Base-by-base conservation (phyloP, 257 asterid species). In the Cruciata laevipes region DNA sequence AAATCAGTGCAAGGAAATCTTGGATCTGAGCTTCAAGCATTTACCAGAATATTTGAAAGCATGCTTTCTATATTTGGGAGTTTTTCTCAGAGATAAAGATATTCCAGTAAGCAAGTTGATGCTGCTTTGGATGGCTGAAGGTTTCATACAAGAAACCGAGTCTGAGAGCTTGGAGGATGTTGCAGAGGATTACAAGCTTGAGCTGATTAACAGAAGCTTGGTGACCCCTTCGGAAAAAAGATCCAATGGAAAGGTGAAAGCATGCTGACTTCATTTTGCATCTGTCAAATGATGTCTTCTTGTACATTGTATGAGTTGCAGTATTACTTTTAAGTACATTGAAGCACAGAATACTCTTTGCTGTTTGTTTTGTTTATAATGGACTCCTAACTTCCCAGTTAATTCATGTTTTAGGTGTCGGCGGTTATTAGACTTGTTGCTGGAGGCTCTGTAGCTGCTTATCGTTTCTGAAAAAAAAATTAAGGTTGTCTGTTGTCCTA, bases 81-180 rank as follows among this genome's bases (percentile, higher is more conserved):
- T n/a, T 18, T 53, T 53, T 53, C 11, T 53, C 0, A 6, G 27
- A 18, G 59, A 53, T 16, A 32, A 30, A 42, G 71, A 55, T 27
- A 67, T 75, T 56, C 70, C 69, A 0, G 71, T 58, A 4, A 53
- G 59, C 59, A 53, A 53, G 59, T 20, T 53, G 31, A 49, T 57
- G 7, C 18, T 38, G 40, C 37, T 68, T 23, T 68, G 72, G 73
- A n/a, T 53, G 31, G 76, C 73, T 20, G 73, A 71, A 31, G 79
- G 73, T 8, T 61, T 76, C 52, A 21, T 68, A 5, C 64, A 25
- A 40, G 38, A 60, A 13, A 12, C 40, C 8, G 51, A 31, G 18
- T 17, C 65, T 7, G 23, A 30, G 18, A 20, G 21, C 23, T 42
- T 71, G 61, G 73, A 75, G 7, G 38, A 35, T 0, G 37, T 30